Evolutionary conservation across 495 filamentous ascomycete species (phyloP).

Genomic region (Pyrenula massariospora): DNA sequence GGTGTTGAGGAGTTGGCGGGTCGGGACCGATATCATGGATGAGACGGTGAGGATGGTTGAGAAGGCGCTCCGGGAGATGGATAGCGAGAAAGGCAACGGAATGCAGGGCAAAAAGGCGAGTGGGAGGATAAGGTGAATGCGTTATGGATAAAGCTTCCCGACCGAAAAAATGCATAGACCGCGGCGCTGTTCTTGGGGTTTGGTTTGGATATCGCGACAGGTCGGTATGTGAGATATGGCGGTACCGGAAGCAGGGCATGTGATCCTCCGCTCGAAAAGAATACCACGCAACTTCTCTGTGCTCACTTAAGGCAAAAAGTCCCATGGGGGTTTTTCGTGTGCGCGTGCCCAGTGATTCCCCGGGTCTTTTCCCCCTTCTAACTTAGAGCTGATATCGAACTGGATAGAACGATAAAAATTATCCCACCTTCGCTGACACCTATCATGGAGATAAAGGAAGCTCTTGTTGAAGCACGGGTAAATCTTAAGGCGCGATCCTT

Average conservation of each 20-base stretch:
- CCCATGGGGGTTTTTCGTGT: too few species aligned
- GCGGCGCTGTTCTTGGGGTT: too few species aligned
- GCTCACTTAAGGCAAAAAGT: too few species aligned
- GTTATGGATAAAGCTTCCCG: background rate
- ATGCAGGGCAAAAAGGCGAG: background rate
- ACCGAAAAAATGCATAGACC: background rate
- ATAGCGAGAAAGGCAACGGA: background rate
- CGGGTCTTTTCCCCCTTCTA: too few species aligned
- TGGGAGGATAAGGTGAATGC: background rate
- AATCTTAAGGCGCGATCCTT: background rate
- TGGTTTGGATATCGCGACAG: background rate
- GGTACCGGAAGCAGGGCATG: background rate
- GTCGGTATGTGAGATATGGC: background rate
- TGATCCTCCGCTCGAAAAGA: background rate
- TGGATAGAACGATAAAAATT: background rate
- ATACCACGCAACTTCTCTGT: background rate
- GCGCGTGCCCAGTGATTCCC: too few species aligned
- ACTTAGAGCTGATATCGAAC: too few species aligned
- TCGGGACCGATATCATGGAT: slow-evolving; percentile 65
- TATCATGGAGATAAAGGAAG: background rate
- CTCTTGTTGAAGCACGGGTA: background rate
- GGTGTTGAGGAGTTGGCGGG: slow-evolving; percentile 70
- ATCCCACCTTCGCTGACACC: background rate
- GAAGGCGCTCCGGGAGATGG: slow-evolving; percentile 20
- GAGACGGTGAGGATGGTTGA: slow-evolving; percentile 41